Conservation (phyloP, 257 asterid genomes). For the Jacaranda copaia region DNA sequence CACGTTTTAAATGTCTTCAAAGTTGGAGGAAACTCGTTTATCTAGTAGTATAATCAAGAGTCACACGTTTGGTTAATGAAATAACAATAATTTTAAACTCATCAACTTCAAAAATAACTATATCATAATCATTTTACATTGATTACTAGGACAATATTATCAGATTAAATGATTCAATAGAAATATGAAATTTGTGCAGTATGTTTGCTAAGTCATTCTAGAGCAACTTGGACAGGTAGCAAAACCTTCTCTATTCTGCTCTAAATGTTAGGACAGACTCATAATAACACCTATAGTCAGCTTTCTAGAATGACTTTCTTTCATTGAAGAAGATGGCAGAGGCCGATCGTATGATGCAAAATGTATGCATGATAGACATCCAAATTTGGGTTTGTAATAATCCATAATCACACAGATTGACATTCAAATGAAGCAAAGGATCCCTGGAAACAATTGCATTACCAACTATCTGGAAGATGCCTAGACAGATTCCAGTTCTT, state of each 20-base stretch:
- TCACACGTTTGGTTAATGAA: too few species aligned
- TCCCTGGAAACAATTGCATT: neutral
- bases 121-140: too few species aligned
- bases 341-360: too few species aligned
- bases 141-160: too few species aligned
- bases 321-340: neutral
- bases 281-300: neutral
- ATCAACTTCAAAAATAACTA: neutral
- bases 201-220: neutral
- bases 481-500: neutral
- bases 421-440: too few species aligned
- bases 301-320: neutral
- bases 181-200: too few species aligned
- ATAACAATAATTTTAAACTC: too few species aligned
- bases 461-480: neutral
- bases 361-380: neutral
- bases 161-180: too few species aligned
- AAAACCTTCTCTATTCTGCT: neutral
- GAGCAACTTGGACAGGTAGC: neutral
- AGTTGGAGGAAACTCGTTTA: too few species aligned
- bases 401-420: neutral
- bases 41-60: too few species aligned
- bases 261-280: neutral
- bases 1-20: too few species aligned
- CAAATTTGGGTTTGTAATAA: neutral